A percentile compares a stretch with the other conserved stretches of the same genome.
phyloP scores from a whole-genome alignment of 2,329 filamentous ascomycete species.

The Nothophoma quercina region DNA sequence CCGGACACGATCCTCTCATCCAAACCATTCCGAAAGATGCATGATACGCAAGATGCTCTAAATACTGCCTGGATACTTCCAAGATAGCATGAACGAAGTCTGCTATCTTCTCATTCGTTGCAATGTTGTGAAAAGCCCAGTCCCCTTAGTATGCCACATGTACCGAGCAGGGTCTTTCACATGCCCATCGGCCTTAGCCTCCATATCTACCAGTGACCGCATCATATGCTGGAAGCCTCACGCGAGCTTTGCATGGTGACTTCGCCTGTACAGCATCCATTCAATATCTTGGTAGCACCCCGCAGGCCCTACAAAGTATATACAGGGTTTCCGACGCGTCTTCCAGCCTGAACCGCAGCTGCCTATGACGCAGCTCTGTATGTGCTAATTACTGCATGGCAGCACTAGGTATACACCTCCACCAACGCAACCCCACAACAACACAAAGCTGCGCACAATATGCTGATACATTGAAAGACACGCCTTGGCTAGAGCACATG shows the following conservation, averaged over 20 bases:
- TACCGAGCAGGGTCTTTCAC: constrained; percentile 37
- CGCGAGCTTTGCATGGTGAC: constrained; percentile 9
- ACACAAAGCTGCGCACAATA: constrained; percentile 24
- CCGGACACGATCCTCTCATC: not conserved
- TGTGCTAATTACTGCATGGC: constrained; percentile 46
- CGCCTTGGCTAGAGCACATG: constrained; percentile 53
- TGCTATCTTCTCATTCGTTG: no score
- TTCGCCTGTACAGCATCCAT: not conserved
- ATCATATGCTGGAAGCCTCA: constrained; percentile 22
- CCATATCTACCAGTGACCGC: constrained; percentile 20
- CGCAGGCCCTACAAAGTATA: not conserved
- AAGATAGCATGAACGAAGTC: no score
- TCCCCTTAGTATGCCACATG: constrained; percentile 16
- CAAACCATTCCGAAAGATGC: not conserved
- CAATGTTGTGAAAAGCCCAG: not conserved
- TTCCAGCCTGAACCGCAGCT: constrained; percentile 34
- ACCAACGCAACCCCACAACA: constrained; percentile 16
- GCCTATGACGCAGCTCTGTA: constrained; percentile 48
- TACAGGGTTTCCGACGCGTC: constrained; percentile 16
- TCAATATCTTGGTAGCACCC: not conserved
- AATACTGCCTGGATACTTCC: not conserved
- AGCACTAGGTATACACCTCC: constrained; percentile 49
- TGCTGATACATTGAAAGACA: constrained; percentile 47
- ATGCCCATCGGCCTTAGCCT: constrained; percentile 33
- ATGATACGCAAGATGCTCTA: not conserved